Conservation (phyloP, 306 rosid species). For the Oemleria cerasiformis region DNA sequence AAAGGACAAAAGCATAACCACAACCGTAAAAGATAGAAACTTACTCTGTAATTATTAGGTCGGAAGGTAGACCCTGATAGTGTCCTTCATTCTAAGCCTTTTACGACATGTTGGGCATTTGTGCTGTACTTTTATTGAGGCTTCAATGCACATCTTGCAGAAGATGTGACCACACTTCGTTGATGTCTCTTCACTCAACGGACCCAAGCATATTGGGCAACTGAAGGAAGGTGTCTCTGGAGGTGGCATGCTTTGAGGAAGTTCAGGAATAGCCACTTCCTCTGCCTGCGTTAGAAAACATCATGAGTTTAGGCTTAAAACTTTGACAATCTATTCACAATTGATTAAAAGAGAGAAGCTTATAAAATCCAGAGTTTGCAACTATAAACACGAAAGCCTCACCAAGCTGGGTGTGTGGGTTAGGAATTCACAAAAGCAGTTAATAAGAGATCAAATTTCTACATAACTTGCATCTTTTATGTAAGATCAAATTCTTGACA, state of each 20-base stretch:
- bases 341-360: background rate
- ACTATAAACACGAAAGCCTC: background rate
- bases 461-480: background rate
- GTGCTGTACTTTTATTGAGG: conserved; percentile 38
- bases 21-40: background rate
- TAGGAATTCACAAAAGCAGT: background rate
- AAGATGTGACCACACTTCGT: conserved; percentile 56
- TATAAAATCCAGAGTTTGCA: background rate
- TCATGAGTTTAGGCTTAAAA: conserved; percentile 3
- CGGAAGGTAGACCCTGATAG: conserved; percentile 35
- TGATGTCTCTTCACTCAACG: conserved; percentile 43
- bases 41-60: conserved; percentile 24
- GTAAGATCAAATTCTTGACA: background rate
- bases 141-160: conserved; percentile 49
- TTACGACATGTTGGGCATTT: conserved; percentile 40
- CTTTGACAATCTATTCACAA: background rate
- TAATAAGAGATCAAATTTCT: background rate
- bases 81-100: conserved; percentile 32
- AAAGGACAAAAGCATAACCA: background rate
- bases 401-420: background rate
- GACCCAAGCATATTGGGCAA: conserved; percentile 43
- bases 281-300: conserved; percentile 18
- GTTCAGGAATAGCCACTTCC: conserved; percentile 11
- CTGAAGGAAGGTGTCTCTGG: conserved; percentile 29
- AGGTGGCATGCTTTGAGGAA: conserved; percentile 2